Base-by-base conservation (phyloP, 2,329 filamentous ascomycete species). In the Chrysoporthe austroafricana region DNA sequence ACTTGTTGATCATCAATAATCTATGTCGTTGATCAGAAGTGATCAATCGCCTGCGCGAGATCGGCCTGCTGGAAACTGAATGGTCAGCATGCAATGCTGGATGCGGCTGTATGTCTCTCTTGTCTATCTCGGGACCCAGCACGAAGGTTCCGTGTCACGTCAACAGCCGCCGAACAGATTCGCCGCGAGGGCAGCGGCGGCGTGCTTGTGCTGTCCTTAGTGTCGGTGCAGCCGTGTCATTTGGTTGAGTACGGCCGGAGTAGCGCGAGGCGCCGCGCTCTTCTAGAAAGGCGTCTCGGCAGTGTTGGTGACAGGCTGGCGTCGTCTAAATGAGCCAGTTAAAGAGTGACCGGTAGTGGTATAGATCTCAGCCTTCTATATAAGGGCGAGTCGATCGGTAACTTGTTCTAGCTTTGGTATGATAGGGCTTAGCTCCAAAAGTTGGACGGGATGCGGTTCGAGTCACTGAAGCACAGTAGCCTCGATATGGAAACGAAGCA, bases 91-190 rank as follows among this genome's bases (percentile, higher is more conserved):
- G 34, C 64, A 56, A 61, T 61, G 11, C 63, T 57, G 57, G 32
- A 58, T 58, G 61, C 64, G 54, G 50, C 21, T 64, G 44, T 64
- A 56, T 42, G 34, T 36, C 46, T 54, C 48, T 39, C 60, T 61
- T 43, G 16, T 21, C 46, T 50, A 18, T 21, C 6, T 50, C 26
- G 50, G 62, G 16, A 60, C 60, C 61, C 64, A 67, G 61, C 64
- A 44, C 64, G 64, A 36, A 67, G 64, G 56, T 21, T 58, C 64
- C 42, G 64, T 69, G 44, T 21, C 48, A 64, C 67, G 9, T 58
- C 50, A 39, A 67, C 61, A 67, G 48, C 42, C 61, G 64, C 64
- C 64, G 57, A 57, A 13, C 26, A 52, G 39, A 57, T 43, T 36
- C 14, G 56, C 42, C 43, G 61, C 57, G 61, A 64, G 52, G 57